phyloP scores from a whole-genome alignment of 1,139 yeast genomes.

The Suhomyces taliae region DNA sequence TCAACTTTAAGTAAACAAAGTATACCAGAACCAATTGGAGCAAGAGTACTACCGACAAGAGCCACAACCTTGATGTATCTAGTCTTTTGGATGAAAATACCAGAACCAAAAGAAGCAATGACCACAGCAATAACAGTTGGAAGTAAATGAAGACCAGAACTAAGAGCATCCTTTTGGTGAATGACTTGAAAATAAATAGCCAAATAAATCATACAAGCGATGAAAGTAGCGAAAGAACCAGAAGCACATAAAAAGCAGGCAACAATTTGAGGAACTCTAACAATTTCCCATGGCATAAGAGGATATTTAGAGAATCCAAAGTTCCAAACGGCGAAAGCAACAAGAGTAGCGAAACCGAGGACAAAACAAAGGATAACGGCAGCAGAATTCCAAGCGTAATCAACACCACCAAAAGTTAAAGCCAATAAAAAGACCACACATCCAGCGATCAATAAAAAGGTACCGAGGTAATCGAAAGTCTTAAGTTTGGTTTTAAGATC shows the following conservation, averaged over 20 bases:
- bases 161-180: conserved; percentile 31
- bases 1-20: conserved; percentile 32
- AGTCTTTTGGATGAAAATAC: conserved; percentile 31
- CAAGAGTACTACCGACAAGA: conserved; percentile 25
- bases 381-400: conserved; percentile 52
- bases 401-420: conserved; percentile 53
- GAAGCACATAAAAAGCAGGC: conserved; percentile 21
- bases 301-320: conserved; percentile 47
- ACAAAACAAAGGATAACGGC: conserved; percentile 55
- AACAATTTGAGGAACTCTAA: conserved; percentile 23
- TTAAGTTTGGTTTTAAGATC: conserved; percentile 37
- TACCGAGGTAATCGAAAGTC: conserved; percentile 49
- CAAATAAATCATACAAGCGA: conserved; percentile 12
- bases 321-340: conserved; percentile 48
- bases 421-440: conserved; percentile 48
- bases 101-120: conserved; percentile 28
- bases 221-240: conserved; percentile 12
- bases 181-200: conserved; percentile 41
- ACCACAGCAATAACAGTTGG: conserved; percentile 40
- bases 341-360: conserved; percentile 47
- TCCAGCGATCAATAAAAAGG: conserved; percentile 39
- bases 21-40: conserved; percentile 38
- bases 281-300: conserved; percentile 43
- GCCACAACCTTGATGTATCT: conserved; percentile 32
- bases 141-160: conserved; percentile 40